Evolutionary conservation across 2,329 filamentous ascomycete genomes (phyloP), one percentile per base, ranked within the genome.

Genomic region (Monilinia fructigena): DNA sequence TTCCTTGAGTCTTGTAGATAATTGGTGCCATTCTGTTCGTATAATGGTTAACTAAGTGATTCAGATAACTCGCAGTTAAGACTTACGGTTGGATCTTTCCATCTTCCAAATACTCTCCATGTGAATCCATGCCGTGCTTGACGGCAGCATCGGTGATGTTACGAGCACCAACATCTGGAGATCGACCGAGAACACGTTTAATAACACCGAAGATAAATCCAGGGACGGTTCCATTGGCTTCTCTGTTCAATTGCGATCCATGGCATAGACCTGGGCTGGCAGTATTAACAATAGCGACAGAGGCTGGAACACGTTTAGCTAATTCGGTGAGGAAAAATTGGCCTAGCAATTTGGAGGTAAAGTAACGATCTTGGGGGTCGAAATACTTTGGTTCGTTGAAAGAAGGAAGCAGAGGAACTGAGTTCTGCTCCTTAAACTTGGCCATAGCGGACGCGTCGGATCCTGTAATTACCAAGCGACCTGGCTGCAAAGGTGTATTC

Each of bases 261-360:
- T 63, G 47, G 35, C 58, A 64, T 26, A 56, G 48, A n/a, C 65
- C 65, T 55, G 56, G 67, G 40, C 16, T 65, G 7, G 53, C 55
- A 38, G 50, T 64, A 18, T 38, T 65, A n/a, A 68, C 54, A 20
- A 67, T 66, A 18, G 56, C 65, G n/a, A 66, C 23, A 14, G 61
- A 63, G 6, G 61, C 23, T 2, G 67, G 65, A 28, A 68, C 53
- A 12, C 20, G 56, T 38, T 61, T 67, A 20, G 62, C 48, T 11
- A 68, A 66, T 35, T 68, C 65, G 6, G 61, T 60, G 8, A 69
- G 42, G 42, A 69, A 69, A 3, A 67, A 52, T 35, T 67, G 65
- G n/a, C 64, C 67, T 3, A 68, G 67, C 26, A 68, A 28, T 42
- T 68, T 68, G 7, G 65, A 68, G 2, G 64, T 64, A 2, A 16